Evolutionary conservation across 2,329 filamentous ascomycete genomes (phyloP).

Genomic region (Akanthomyces dipterigenus): DNA sequence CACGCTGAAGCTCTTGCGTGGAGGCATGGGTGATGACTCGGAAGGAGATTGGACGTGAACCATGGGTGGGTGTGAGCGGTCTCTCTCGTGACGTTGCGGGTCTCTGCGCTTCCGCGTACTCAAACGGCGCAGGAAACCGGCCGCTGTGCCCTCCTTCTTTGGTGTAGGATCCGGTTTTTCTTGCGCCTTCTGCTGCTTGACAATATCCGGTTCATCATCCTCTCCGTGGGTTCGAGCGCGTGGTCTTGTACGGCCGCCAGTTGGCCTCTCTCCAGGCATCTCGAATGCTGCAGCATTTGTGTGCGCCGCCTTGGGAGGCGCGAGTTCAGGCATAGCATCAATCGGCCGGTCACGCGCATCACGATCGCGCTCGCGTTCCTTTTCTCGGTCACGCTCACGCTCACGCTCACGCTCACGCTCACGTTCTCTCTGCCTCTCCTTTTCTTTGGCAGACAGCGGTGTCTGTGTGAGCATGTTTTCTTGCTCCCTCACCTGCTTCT

Average conservation of each 20-base stretch:
- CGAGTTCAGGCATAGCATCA: slow-evolving; percentile 61
- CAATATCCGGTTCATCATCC: slow-evolving; percentile 70
- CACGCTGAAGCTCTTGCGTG: slow-evolving; percentile 86
- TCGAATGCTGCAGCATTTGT: slow-evolving; percentile 83
- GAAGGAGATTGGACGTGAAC: slow-evolving; percentile 74
- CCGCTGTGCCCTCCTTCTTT: slow-evolving; percentile 83
- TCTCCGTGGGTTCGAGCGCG: slow-evolving; percentile 90
- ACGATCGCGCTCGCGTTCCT: slow-evolving; percentile 25
- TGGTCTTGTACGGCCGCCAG: slow-evolving; percentile 74
- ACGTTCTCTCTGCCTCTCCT: slow-evolving; percentile 26
- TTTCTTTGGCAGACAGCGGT: slow-evolving; percentile 35
- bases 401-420: slow-evolving; percentile 18
- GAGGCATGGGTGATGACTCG: slow-evolving; percentile 52
- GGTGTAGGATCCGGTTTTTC: slow-evolving; percentile 53
- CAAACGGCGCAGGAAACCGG: slow-evolving; percentile 77
- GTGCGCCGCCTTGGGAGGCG: slow-evolving; percentile 77
- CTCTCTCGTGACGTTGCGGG: slow-evolving; percentile 53
- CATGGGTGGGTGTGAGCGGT: slow-evolving; percentile 62
- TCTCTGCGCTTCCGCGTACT: slow-evolving; percentile 78
- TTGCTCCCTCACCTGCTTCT: slow-evolving; percentile 80
- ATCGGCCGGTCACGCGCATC: background rate
- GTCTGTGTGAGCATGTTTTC: slow-evolving; percentile 30
- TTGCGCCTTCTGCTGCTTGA: slow-evolving; percentile 30
- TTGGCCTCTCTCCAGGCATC: slow-evolving; percentile 81
- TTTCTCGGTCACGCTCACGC: background rate